Evolutionary conservation across 2,329 filamentous ascomycete species (phyloP).

Genomic region (Paraphaeosphaeria minitans): DNA sequence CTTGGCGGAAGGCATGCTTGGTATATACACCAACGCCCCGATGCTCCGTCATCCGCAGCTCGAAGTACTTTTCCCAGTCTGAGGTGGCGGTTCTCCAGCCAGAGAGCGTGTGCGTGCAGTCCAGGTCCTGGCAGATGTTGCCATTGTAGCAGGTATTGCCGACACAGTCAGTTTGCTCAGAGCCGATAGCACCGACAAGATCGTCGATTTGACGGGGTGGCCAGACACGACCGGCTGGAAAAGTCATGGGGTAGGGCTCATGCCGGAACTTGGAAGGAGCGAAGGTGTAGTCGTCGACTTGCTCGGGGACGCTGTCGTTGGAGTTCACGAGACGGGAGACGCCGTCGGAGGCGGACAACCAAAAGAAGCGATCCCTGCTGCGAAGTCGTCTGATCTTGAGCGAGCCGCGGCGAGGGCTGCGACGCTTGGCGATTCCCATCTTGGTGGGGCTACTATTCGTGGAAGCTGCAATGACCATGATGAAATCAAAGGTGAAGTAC

Average conservation of each 20-base stretch:
- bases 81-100: slow-evolving; percentile 11
- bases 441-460: not conserved
- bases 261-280: slow-evolving; percentile 10
- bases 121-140: slow-evolving; percentile 7
- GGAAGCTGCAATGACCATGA: slow-evolving; percentile 1
- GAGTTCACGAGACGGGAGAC: slow-evolving; percentile 8
- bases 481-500: not conserved
- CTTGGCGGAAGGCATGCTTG: slow-evolving; percentile 12
- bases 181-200: slow-evolving; percentile 9
- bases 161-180: slow-evolving; percentile 16
- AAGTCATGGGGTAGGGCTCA: slow-evolving; percentile 11
- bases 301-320: not conserved
- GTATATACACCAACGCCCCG: slow-evolving; percentile 22
- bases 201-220: slow-evolving; percentile 16
- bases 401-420: not conserved
- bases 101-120: slow-evolving; percentile 20
- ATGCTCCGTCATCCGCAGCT: slow-evolving; percentile 18
- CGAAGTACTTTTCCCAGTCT: slow-evolving; percentile 20
- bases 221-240: slow-evolving; percentile 15
- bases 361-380: slow-evolving; percentile 15
- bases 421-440: slow-evolving; percentile 12
- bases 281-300: slow-evolving; percentile 22
- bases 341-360: slow-evolving; percentile 13
- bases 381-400: slow-evolving; percentile 5
- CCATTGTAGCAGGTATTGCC: slow-evolving; percentile 19